Conservation (phyloP, 257 asterid genomes). For the Orobanche coerulescens region DNA sequence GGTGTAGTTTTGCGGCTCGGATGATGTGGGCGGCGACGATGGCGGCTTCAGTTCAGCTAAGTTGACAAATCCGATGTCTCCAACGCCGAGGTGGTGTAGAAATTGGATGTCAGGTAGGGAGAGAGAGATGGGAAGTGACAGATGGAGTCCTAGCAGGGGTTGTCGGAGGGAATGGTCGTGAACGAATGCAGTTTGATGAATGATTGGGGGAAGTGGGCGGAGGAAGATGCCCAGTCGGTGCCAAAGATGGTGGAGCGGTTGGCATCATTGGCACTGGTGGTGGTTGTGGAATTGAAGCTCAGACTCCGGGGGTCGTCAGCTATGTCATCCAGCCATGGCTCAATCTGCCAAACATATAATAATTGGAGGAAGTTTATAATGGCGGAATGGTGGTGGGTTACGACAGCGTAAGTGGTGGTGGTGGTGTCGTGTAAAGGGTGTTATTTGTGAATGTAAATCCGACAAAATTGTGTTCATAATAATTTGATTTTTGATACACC, state of each 20-base stretch:
- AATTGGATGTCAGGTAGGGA: constrained; percentile 77
- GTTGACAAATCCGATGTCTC: constrained; percentile 91
- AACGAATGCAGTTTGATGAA: constrained; percentile 34
- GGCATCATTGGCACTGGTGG: constrained; percentile 65
- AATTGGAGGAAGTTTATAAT: too few species aligned
- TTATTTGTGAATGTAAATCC: too few species aligned
- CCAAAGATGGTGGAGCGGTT: constrained; percentile 84
- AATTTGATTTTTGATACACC: too few species aligned
- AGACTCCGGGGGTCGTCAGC: constrained; percentile 85
- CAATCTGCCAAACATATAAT: constrained; percentile 31
- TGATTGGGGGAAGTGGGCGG: constrained; percentile 35
- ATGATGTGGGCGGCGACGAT: constrained; percentile 16
- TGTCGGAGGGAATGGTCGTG: constrained; percentile 53
- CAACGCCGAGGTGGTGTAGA: constrained; percentile 85
- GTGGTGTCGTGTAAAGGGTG: too few species aligned
- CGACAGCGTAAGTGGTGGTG: neutral
- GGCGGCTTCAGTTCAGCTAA: constrained; percentile 64
- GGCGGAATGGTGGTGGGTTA: too few species aligned
- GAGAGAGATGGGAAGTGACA: constrained; percentile 42
- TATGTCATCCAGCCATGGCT: constrained; percentile 63
- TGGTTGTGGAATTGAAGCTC: constrained; percentile 80
- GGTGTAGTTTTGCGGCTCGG: constrained; percentile 16
- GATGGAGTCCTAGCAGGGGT: constrained; percentile 69
- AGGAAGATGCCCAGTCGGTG: constrained; percentile 78
- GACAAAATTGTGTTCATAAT: too few species aligned